Evolutionary conservation across 2,329 filamentous ascomycete species (phyloP).

Genomic region (Curvularia sp.): DNA sequence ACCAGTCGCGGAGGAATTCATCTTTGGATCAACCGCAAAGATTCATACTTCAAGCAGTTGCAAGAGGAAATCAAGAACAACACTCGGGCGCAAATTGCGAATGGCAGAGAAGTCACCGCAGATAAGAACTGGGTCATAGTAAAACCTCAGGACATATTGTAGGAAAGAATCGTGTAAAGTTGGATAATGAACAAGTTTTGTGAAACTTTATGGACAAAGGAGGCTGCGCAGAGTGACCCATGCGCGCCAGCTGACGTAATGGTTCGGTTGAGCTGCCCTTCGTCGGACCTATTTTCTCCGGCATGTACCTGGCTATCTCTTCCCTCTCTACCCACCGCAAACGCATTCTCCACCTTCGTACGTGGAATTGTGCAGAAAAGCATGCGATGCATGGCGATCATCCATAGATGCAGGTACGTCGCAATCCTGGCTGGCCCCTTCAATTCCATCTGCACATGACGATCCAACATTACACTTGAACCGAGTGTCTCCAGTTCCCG

Average conservation of each 20-base stretch:
- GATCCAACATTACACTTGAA: constrained; percentile 27
- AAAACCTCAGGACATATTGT: constrained; percentile 39
- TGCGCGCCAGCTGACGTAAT: no score
- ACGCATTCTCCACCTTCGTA: background rate
- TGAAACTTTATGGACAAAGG: background rate
- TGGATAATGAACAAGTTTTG: background rate
- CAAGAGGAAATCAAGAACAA: constrained; percentile 34
- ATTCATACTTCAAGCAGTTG: constrained; percentile 28
- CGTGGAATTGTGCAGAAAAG: background rate
- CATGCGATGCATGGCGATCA: no score
- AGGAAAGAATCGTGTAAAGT: background rate
- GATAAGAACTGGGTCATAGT: constrained; percentile 45
- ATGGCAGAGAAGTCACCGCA: constrained; percentile 37
- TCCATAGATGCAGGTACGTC: constrained; percentile 4
- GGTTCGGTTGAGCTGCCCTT: no score
- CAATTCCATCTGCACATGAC: constrained; percentile 9
- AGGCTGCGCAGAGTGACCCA: background rate
- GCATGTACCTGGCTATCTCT: background rate
- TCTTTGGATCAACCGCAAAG: constrained; percentile 39
- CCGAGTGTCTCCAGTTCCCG: constrained; percentile 13
- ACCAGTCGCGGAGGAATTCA: constrained; percentile 38
- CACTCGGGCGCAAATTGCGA: constrained; percentile 33
- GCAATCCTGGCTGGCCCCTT: no score
- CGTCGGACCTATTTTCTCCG: background rate
- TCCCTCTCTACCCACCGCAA: constrained; percentile 3